A percentile compares a stretch with the other conserved stretches of the same genome.
These are phyloP conservation scores for Trichoderma breve DNA, from an alignment of 2,329 filamentous ascomycete genomes.

Conservation along the genomic window DNA sequence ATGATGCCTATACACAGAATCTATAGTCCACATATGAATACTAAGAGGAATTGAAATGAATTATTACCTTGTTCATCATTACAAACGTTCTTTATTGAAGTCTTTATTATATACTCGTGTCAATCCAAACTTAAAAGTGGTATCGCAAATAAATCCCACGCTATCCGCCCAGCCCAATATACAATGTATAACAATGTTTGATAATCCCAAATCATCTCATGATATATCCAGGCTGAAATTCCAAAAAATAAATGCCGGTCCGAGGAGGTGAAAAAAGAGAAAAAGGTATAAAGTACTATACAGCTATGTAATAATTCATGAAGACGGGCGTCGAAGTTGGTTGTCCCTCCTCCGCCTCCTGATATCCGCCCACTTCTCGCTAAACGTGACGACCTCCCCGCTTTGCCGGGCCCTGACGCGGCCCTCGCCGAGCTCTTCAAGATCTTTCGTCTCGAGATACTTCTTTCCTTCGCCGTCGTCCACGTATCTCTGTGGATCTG, in stretches of 20 bases:
- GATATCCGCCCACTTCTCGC: constrained; percentile 43
- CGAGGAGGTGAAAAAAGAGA: background rate
- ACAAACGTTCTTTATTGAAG: background rate
- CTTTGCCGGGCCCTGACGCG: constrained; percentile 43
- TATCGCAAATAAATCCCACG: background rate
- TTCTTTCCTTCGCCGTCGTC: constrained; percentile 36
- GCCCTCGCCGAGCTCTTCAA: constrained; percentile 52
- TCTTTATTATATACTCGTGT: background rate
- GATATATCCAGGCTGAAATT: background rate
- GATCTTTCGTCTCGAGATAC: constrained; percentile 45
- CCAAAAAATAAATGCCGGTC: background rate
- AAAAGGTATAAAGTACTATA: background rate
- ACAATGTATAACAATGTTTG: background rate
- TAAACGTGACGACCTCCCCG: constrained; percentile 45
- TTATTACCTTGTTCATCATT: background rate
- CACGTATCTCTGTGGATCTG: constrained; percentile 45
- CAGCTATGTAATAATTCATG: background rate
- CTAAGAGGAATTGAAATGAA: background rate
- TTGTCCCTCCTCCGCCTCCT: constrained; percentile 34
- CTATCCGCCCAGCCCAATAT: background rate
- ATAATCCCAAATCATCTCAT: background rate
- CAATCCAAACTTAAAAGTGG: background rate
- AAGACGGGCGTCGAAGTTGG: background rate
- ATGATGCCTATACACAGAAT: background rate
- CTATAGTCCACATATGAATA: background rate